phyloP scores from a whole-genome alignment of 1,284 basidiomycete genomes.

The Leccinum subrobustum region DNA sequence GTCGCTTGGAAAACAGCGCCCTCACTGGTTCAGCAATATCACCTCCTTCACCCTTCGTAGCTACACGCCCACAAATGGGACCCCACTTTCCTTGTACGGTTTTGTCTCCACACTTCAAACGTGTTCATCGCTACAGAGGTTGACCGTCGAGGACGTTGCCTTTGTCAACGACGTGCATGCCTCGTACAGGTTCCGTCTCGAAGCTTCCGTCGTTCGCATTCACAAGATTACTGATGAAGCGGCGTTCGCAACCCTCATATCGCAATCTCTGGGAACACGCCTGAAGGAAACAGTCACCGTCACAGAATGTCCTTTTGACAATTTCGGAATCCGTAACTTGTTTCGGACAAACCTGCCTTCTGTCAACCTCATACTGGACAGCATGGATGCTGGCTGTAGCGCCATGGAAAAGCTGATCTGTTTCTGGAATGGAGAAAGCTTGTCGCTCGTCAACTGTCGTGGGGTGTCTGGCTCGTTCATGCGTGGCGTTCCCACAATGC shows the following conservation, averaged over 20 bases:
- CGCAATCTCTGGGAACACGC: constrained; percentile 6
- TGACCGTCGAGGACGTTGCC: constrained; percentile 5
- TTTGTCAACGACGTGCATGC: constrained; percentile 15
- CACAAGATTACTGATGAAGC: background rate
- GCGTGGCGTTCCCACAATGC: background rate
- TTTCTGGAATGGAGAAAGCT: constrained; percentile 16
- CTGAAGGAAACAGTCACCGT: constrained; percentile 7
- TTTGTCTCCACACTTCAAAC: constrained; percentile 5
- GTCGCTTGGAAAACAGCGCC: background rate
- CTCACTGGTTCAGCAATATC: constrained; percentile 7
- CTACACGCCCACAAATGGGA: background rate
- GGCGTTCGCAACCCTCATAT: constrained; percentile 6
- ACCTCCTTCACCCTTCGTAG: constrained; percentile 4
- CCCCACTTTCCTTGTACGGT: constrained; percentile 4
- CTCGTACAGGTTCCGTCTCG: constrained; percentile 12
- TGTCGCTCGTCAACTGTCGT: constrained; percentile 10
- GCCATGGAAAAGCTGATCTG: constrained; percentile 8
- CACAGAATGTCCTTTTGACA: constrained; percentile 7
- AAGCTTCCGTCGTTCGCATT: constrained; percentile 5
- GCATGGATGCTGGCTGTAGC: background rate
- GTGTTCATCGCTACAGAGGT: background rate
- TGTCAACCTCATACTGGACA: constrained; percentile 6
- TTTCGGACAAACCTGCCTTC: constrained; percentile 3
- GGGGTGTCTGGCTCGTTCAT: constrained; percentile 11
- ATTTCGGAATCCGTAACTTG: constrained; percentile 3